Conservation (phyloP, 306 rosid species). For the Trichosanthes truncata region DNA sequence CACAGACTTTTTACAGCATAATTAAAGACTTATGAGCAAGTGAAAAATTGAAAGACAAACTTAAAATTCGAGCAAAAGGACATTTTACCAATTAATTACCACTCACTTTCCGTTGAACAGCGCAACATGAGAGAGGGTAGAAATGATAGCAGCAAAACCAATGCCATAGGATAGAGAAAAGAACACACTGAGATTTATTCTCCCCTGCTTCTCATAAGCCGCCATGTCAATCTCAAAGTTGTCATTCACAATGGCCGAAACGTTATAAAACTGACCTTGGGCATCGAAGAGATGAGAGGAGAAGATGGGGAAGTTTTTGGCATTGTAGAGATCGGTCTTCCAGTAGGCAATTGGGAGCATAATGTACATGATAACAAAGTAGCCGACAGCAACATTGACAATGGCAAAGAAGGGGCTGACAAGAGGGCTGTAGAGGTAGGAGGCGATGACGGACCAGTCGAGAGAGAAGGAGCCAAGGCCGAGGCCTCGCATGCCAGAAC, state of each 20-base stretch:
- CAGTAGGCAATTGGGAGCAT: slow-evolving; percentile 44
- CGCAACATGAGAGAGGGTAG: slow-evolving; percentile 57
- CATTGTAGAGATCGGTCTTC: slow-evolving; percentile 39
- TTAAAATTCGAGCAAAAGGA: background rate
- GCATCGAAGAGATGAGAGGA: slow-evolving; percentile 29
- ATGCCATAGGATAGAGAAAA: slow-evolving; percentile 43
- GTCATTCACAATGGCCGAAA: slow-evolving; percentile 35
- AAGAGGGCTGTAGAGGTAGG: slow-evolving; percentile 46
- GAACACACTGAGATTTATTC: slow-evolving; percentile 33
- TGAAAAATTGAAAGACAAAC: too few species aligned
- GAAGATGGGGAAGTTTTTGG: slow-evolving; percentile 51
- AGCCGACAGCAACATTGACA: slow-evolving; percentile 41
- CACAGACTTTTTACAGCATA: too few species aligned
- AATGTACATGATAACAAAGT: slow-evolving; percentile 26
- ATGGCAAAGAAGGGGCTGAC: slow-evolving; percentile 49
- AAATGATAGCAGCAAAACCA: slow-evolving; percentile 51
- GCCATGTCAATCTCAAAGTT: slow-evolving; percentile 45
- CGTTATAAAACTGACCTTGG: slow-evolving; percentile 34
- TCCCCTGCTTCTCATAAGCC: slow-evolving; percentile 35
- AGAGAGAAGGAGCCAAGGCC: slow-evolving; percentile 49
- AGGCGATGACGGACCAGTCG: slow-evolving; percentile 49
- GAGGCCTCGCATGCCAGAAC: slow-evolving; percentile 48
- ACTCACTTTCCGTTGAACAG: slow-evolving; percentile 49
- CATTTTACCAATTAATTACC: background rate
- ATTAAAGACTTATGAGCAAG: too few species aligned